A percentile compares a stretch with the other conserved stretches of the same genome.
phyloP scores from a whole-genome alignment of 495 filamentous ascomycete genomes.

The Aspergillus sclerotioniger region DNA sequence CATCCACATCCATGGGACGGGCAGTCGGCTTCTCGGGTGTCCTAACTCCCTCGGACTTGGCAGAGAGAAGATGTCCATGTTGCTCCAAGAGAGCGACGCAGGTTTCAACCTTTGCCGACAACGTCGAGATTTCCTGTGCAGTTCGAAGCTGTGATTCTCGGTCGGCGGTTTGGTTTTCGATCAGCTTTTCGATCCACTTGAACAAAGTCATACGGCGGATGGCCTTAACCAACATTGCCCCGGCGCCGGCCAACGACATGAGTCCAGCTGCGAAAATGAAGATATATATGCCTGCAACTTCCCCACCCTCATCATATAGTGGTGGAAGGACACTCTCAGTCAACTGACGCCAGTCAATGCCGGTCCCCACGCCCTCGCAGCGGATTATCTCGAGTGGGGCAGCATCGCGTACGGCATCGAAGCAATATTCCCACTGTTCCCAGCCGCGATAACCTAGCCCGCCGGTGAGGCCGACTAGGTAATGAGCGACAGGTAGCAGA shows the following conservation, averaged over 20 bases:
- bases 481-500: background rate
- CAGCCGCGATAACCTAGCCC: background rate
- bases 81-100: slow-evolving; percentile 1
- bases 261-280: slow-evolving; percentile 2
- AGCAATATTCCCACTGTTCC: slow-evolving; percentile 4
- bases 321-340: background rate
- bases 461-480: background rate
- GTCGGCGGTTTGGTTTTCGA: background rate
- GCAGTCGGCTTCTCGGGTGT: background rate
- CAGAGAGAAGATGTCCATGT: background rate
- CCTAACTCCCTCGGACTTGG: slow-evolving; percentile 8
- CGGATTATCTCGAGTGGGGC: background rate
- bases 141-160: slow-evolving; percentile 6
- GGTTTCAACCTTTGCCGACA: slow-evolving; percentile 1
- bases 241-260: background rate
- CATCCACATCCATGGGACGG: too few relatives aligned
- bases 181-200: background rate
- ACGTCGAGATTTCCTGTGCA: background rate
- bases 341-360: background rate
- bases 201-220: background rate
- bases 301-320: background rate
- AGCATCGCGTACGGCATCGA: background rate
- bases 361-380: slow-evolving; percentile 15
- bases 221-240: background rate
- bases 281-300: slow-evolving; percentile 7